Evolutionary conservation across 2,329 filamentous ascomycete species (phyloP), one percentile per base, ranked within the genome.

Genomic region (Colletotrichum echinochloae): DNA sequence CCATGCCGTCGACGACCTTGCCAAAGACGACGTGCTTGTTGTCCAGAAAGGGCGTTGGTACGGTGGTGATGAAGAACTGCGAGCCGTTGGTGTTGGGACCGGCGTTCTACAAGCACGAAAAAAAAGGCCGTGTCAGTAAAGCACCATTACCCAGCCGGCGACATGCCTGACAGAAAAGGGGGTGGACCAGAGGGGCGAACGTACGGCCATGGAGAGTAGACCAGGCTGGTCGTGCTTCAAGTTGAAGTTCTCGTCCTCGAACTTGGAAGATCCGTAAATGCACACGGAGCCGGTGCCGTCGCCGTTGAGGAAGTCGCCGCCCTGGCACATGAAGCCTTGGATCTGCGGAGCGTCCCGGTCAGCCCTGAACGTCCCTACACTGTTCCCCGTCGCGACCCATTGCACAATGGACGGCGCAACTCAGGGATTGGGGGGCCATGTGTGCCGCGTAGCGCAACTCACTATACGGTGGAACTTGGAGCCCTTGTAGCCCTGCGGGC

Each of bases 41-140:
- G 81, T 98, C 92, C 33, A 99, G 84, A 78, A 97, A 97, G 1
- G 94, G 94, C 0, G 95, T 96, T 6, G 92, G 87, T 2, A 92
- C 92, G 0, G 93, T 96, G 2, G 95, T 98, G 83, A 98, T 95
- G 86, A 99, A 99, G 86, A 99, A 99, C 79, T 98, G 96, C 70
- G 90, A 94, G 46, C 96, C 96, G 81, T 98, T 98, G 74, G 93
- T 95, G 82, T 98, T 92, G 64, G 93, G 92, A 1, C 95, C 95
- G 35, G 93, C 92, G 79, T 98, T 98, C 92, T 96, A 39, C 23
- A 44, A 37, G 5, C 37, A 26, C 37, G n/a, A 30, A 44, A 20
- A n/a, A 23, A 7, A 30, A 37, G 9, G 28, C 0, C 46, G 26
- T 51, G 8, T 61, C 30, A 61, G 59, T 20, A 37, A n/a, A 18